These are phyloP conservation scores for Trypanosoma platydactyli DNA, from an alignment of 208 protist species.

Conservation along the genomic window DNA sequence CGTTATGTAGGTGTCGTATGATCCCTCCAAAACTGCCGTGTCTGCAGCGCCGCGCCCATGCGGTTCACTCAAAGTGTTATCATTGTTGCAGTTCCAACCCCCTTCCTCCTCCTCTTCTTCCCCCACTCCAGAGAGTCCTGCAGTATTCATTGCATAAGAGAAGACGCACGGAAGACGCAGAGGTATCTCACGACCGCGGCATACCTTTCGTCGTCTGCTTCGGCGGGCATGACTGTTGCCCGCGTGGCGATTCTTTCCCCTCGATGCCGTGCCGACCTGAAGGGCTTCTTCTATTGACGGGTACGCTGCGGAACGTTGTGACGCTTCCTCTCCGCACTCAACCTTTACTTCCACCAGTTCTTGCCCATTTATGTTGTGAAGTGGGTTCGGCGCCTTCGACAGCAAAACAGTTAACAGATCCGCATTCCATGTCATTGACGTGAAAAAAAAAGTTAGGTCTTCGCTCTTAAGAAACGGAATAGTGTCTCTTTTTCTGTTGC, in stretches of 20 bases:
- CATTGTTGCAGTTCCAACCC: background rate
- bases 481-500: background rate
- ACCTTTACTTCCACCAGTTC: background rate
- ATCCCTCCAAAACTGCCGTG: background rate
- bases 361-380: slow-evolving; percentile 1
- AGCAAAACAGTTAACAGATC: slow-evolving; percentile 64
- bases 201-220: slow-evolving; percentile 17
- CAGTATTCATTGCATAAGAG: background rate
- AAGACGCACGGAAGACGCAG: slow-evolving; percentile 2
- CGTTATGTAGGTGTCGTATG: slow-evolving; percentile 7
- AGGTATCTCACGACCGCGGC: slow-evolving; percentile 12
- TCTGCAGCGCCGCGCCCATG: too few species aligned
- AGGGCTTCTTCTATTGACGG: slow-evolving; percentile 25
- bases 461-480: slow-evolving; percentile 27
- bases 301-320: slow-evolving; percentile 1
- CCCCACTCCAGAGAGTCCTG: background rate
- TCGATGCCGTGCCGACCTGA: background rate
- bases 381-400: slow-evolving; percentile 42
- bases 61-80: too few species aligned
- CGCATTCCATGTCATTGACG: slow-evolving; percentile 66
- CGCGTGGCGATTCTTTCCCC: background rate
- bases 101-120: slow-evolving; percentile 9
- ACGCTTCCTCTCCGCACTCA: background rate
- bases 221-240: slow-evolving; percentile 9
- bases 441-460: slow-evolving; percentile 56